phyloP scores from a whole-genome alignment of 768 basidiomycete genomes.

The Rhizopogon sp. region DNA sequence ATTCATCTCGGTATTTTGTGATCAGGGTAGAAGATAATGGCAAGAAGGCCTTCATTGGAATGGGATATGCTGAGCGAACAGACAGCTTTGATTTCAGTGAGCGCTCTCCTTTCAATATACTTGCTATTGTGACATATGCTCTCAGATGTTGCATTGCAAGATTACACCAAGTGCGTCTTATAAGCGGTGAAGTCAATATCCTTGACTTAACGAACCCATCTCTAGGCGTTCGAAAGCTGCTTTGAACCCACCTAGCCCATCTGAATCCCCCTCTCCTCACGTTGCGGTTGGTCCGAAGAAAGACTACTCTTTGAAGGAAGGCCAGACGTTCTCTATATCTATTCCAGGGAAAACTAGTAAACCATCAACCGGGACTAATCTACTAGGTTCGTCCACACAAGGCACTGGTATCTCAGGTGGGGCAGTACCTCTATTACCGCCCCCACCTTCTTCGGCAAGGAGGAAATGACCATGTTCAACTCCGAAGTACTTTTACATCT shows the following conservation, averaged over 20 bases:
- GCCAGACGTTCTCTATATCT: constrained; percentile 88
- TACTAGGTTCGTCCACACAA: constrained; percentile 32
- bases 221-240: constrained; percentile 59
- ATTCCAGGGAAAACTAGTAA: constrained; percentile 74
- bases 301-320: constrained; percentile 91
- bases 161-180: constrained; percentile 67
- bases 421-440: constrained; percentile 69
- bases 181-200: not conserved
- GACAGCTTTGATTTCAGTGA: constrained; percentile 92
- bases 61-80: constrained; percentile 85
- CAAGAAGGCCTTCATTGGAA: constrained; percentile 87
- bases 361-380: constrained; percentile 25
- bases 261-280: constrained; percentile 53
- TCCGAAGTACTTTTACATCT: not conserved
- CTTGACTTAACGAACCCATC: not conserved
- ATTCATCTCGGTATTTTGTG: constrained; percentile 94
- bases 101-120: constrained; percentile 21
- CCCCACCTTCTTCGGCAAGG: constrained; percentile 68
- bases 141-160: constrained; percentile 79
- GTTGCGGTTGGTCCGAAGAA: constrained; percentile 79
- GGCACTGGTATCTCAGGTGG: constrained; percentile 28
- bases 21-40: constrained; percentile 85
- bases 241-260: constrained; percentile 46
- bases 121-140: constrained; percentile 6
- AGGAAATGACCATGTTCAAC: constrained; percentile 31